Evolutionary conservation across 2,329 filamentous ascomycete genomes (phyloP), one percentile per base, ranked within the genome.

Genomic region (Mycosphaerella sp.): DNA sequence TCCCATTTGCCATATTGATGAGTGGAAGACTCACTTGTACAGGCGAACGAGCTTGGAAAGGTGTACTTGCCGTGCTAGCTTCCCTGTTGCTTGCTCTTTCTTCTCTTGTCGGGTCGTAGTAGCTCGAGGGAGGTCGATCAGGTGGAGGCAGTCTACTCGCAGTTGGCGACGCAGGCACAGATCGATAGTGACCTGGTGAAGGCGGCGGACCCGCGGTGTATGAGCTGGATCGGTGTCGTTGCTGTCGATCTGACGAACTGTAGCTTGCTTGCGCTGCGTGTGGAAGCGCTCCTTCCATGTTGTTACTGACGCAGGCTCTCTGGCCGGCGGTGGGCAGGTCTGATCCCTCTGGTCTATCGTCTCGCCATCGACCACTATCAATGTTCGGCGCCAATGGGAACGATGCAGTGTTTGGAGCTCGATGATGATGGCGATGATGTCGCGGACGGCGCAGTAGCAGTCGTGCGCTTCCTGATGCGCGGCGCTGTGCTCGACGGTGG

Each of bases 21-120:
- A 12, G 41, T 17, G 41, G n/a, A 12, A 31, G 48, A 26, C 40
- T 51, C 44, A 38, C 4, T 9, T 36, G 48, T 41, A 5, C 40
- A 2, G 66, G 65, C 36, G 67, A 67, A 23, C 60, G 57, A 51
- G 70, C 70, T 41, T 68, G 70, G 55, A 72, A 71, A 48, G 69
- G 58, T 43, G 60, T 73, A 66, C 65, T 70, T 68, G 60, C 63
- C 51, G 52, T 52, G 54, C 57, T 54, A 53, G 54, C 34, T 38
- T 62, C 53, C 55, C 61, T 57, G 67, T 69, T 65, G 71, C 67
- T 61, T 69, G 71, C 55, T 60, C 73, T 71, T 63, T 73, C 70
- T 61, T 77, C 74, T 54, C 71, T 72, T 41, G 73, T 74, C 6
- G 75, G 76, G 63, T 78, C 76, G 68, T 77, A 78, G 69, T 77